phyloP scores from a whole-genome alignment of 371 early-diverging fungal genomes.

The Mucor circinelloides region DNA sequence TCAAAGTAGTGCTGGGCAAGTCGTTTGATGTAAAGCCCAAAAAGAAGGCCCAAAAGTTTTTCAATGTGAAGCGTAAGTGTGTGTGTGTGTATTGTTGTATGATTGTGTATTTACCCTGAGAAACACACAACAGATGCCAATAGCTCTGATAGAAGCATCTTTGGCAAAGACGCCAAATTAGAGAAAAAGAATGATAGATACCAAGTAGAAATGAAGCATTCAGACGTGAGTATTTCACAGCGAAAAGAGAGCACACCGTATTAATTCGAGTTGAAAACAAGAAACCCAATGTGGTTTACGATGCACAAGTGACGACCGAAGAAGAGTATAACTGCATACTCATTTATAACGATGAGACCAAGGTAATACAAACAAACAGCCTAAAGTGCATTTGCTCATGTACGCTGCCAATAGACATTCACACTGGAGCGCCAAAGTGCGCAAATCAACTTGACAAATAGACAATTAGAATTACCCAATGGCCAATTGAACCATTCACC shows the following conservation, averaged over 20 bases:
- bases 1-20: conserved; percentile 19
- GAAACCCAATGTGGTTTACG: conserved; percentile 14
- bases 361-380: conserved; percentile 3
- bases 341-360: conserved; percentile 24
- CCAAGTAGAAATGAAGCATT: conserved; percentile 20
- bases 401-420: conserved; percentile 5
- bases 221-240: conserved; percentile 3
- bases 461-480: conserved; percentile 3
- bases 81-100: not conserved
- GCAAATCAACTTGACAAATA: conserved; percentile 11
- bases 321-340: conserved; percentile 23
- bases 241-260: not conserved
- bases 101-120: too few species aligned
- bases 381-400: not conserved
- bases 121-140: not conserved
- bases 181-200: conserved; percentile 18
- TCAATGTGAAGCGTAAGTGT: conserved; percentile 17
- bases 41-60: conserved; percentile 20
- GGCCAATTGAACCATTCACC: conserved; percentile 4
- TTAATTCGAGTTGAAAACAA: not conserved
- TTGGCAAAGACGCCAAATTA: conserved; percentile 15
- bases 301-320: conserved; percentile 14
- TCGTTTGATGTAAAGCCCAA: conserved; percentile 20
- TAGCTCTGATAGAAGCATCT: not conserved
- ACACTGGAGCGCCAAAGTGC: conserved; percentile 23